Percentiles rank a stretch among this genome's conserved stretches.
phyloP scores from a whole-genome alignment of 805 yeast species.

The Kluyveromyces lactis region DNA sequence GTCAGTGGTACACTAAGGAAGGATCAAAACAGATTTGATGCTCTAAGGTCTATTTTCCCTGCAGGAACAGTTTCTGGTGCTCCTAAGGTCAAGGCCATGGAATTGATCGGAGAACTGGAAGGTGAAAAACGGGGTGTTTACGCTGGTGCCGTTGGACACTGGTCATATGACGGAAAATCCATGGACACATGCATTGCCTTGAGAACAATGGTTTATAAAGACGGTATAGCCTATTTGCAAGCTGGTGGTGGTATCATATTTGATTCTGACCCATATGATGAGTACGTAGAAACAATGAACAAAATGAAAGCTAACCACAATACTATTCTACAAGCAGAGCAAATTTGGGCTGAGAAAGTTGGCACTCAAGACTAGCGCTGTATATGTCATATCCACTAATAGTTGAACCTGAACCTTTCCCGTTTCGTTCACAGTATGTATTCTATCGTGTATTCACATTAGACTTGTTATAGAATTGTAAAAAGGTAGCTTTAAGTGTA shows the following conservation, averaged over 20 bases:
- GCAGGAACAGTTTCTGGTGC: conserved; percentile 99
- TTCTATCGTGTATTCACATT: too few species aligned
- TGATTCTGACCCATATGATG: conserved; percentile 93
- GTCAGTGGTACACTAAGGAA: conserved; percentile 84
- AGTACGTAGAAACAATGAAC: conserved; percentile 93
- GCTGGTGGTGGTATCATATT: conserved; percentile 98
- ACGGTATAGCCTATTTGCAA: conserved; percentile 85
- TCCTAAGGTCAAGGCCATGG: conserved; percentile 96
- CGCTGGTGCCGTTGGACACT: conserved; percentile 98
- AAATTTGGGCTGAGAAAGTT: conserved; percentile 50
- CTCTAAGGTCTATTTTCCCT: conserved; percentile 95
- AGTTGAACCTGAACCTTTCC: too few species aligned
- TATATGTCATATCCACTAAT: too few species aligned
- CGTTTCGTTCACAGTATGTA: too few species aligned
- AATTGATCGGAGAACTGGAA: conserved; percentile 81
- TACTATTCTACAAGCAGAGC: conserved; percentile 89
- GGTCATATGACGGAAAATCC: conserved; percentile 91
- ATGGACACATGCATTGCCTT: conserved; percentile 98
- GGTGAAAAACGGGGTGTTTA: conserved; percentile 91
- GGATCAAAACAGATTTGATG: conserved; percentile 88
- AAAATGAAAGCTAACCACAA: conserved; percentile 91
- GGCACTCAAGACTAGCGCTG: conserved; percentile 16
- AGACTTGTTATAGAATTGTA: too few species aligned
- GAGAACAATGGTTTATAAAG: conserved; percentile 93
- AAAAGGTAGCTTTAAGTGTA: too few species aligned